Evolutionary conservation across 805 yeast genomes (phyloP).

Genomic region (Sugiyamaella chiloensis): DNA sequence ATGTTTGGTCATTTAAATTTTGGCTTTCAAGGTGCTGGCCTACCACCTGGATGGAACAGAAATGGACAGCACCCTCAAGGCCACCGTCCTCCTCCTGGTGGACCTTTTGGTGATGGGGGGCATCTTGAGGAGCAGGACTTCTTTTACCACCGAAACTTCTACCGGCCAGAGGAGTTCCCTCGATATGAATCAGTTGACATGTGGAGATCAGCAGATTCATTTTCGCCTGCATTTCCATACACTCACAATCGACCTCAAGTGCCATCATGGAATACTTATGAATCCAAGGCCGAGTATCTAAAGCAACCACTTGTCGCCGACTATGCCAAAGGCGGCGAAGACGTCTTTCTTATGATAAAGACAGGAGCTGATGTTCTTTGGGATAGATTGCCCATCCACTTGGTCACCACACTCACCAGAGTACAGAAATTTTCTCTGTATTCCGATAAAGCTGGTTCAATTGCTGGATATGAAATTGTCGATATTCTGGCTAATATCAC

Average conservation of each 20-base stretch:
- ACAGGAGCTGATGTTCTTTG: constrained; percentile 37
- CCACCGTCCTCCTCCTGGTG: neutral
- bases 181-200: constrained; percentile 17
- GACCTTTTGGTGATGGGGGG: too few species aligned
- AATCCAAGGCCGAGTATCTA: constrained; percentile 18
- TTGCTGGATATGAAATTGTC: constrained; percentile 33
- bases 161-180: neutral
- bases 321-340: constrained; percentile 26
- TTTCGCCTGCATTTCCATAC: constrained; percentile 10
- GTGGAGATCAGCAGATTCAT: constrained; percentile 20
- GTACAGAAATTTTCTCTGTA: constrained; percentile 34
- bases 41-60: too few species aligned
- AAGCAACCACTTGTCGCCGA: constrained; percentile 28
- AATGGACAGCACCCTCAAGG: neutral
- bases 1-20: too few species aligned
- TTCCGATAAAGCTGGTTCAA: constrained; percentile 32
- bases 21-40: too few species aligned
- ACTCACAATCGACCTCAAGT: constrained; percentile 14
- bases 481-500: constrained; percentile 31
- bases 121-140: neutral
- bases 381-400: constrained; percentile 36
- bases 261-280: constrained; percentile 4
- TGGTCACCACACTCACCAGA: constrained; percentile 32
- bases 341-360: constrained; percentile 34
- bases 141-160: neutral